Percentiles rank a stretch among this genome's conserved stretches.
phyloP scores from a whole-genome alignment of 306 rosid genomes.

The Fragaria vesca region DNA sequence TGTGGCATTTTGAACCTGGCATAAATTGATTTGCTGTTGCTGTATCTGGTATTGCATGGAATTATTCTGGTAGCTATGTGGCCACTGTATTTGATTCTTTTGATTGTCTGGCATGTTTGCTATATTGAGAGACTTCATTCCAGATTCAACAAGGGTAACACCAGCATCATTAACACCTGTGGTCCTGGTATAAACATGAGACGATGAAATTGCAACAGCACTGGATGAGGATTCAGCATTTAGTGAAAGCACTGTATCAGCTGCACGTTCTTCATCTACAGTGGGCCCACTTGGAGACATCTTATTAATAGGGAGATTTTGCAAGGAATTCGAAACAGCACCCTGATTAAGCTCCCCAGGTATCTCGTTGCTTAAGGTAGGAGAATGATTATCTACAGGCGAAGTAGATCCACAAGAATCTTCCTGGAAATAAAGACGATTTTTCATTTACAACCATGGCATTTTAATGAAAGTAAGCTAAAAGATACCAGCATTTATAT shows the following conservation, averaged over 20 bases:
- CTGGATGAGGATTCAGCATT: constrained; percentile 24
- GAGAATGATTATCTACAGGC: constrained; percentile 42
- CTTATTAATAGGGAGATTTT: constrained; percentile 26
- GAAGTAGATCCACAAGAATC: constrained; percentile 38
- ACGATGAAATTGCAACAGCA: constrained; percentile 38
- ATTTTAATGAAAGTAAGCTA: constrained; percentile 2
- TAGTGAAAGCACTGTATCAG: constrained; percentile 34
- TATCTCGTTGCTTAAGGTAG: constrained; percentile 29
- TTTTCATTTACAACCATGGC: constrained; percentile 14
- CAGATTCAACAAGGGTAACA: constrained; percentile 40
- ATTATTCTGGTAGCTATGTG: constrained; percentile 41
- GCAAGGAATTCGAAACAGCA: constrained; percentile 38
- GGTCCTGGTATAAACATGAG: constrained; percentile 39
- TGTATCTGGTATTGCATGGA: constrained; percentile 30
- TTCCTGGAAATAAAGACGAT: constrained; percentile 44
- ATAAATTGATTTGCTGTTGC: constrained; percentile 41
- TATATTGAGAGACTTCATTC: constrained; percentile 44
- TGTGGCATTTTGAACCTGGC: constrained; percentile 38
- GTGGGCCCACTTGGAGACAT: constrained; percentile 26
- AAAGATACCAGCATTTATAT: neutral
- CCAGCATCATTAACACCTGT: constrained; percentile 34
- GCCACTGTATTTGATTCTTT: constrained; percentile 46
- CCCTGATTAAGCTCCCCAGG: constrained; percentile 37
- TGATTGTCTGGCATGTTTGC: constrained; percentile 41
- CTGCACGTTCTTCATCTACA: constrained; percentile 21